Base-by-base conservation (phyloP, 2,329 filamentous ascomycete genomes). In the Sphaceloma murrayae region DNA sequence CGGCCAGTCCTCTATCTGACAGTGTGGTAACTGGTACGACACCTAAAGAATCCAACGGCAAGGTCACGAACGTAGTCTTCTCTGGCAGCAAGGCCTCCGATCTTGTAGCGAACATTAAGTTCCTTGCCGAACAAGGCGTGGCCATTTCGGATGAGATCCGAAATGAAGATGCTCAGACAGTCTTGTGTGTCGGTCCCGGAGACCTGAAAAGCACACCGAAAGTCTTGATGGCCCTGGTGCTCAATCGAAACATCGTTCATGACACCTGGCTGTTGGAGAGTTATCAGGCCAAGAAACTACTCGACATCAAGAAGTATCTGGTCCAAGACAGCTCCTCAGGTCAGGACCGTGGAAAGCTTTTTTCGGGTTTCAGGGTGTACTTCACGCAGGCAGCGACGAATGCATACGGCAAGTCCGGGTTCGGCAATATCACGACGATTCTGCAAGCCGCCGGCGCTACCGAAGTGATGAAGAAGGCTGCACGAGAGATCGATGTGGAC, bases 281-380 rank as follows among this genome's bases (percentile, higher is more conserved):
- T 27, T 10, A 19, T 11, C 22, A 34, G 7, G 18, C 31, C 4
- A 17, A 29, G 4, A 46, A 50, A 3, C 53, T 72, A 11, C 60
- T 68, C 3, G 53, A 61, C 2, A 51, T 62, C 1, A 45, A 55
- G 0, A 61, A 64, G 34, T 59, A 54, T 16, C 51, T 68, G 3
- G 3, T 45, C 18, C 3, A 7, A 11, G 45, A 48, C 0, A 52
- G 57, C 3, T 54, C 54, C 1, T 49, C 67, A 7, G 58, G 57
- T 18, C 47, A 50, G 4, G 51, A 58, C 26, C 58, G 66, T 2
- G 57, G 61, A 32, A 67, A 68, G 45, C 65, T 74, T 0, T 75
- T 77, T 53, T 47, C 59, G 1, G 67, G 67, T 47, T 68, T 67
- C 50, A 66, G 61, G 5, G 58, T 74, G 18, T 73, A 69, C 52